Conservation (phyloP, 129 eudicot genomes). For the Calendula officinalis region DNA sequence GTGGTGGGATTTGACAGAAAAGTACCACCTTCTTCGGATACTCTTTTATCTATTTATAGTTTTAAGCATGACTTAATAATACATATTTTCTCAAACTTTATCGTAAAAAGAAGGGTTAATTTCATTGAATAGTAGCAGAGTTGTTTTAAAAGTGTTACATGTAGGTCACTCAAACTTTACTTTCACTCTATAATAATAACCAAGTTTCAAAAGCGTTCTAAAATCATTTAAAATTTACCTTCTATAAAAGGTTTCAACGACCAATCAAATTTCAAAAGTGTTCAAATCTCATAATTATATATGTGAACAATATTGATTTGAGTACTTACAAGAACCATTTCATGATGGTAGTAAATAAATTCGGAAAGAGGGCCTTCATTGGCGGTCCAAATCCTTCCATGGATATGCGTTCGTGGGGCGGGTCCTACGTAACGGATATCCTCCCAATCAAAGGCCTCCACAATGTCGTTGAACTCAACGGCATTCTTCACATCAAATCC, state of each 20-base stretch:
- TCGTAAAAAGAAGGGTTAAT: no score
- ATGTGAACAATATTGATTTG: not conserved
- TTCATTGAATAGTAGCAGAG: no score
- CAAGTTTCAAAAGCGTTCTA: no score
- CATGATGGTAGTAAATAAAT: slow-evolving; percentile 79
- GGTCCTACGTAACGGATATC: slow-evolving; percentile 82
- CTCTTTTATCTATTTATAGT: slow-evolving; percentile 48
- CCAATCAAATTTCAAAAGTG: not conserved
- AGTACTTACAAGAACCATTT: slow-evolving; percentile 67
- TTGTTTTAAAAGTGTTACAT: no score
- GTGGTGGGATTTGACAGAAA: slow-evolving; percentile 68
- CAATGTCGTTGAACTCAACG: slow-evolving; percentile 60
- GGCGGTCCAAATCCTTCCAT: slow-evolving; percentile 71
- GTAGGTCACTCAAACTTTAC: no score
- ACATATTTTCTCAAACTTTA: no score
- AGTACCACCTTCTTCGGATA: slow-evolving; percentile 63
- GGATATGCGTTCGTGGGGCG: slow-evolving; percentile 67
- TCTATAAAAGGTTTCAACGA: no score
- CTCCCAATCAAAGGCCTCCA: slow-evolving; percentile 66
- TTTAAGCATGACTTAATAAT: no score
- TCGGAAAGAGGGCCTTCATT: slow-evolving; percentile 80
- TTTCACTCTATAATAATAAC: no score
- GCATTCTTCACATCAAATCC: slow-evolving; percentile 65
- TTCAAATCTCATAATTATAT: not conserved
- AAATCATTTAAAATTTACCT: no score